Evolutionary conservation across 768 basidiomycete genomes (phyloP), one percentile per base, ranked within the genome.

Genomic region (Rubroboletus pulcherrimus): DNA sequence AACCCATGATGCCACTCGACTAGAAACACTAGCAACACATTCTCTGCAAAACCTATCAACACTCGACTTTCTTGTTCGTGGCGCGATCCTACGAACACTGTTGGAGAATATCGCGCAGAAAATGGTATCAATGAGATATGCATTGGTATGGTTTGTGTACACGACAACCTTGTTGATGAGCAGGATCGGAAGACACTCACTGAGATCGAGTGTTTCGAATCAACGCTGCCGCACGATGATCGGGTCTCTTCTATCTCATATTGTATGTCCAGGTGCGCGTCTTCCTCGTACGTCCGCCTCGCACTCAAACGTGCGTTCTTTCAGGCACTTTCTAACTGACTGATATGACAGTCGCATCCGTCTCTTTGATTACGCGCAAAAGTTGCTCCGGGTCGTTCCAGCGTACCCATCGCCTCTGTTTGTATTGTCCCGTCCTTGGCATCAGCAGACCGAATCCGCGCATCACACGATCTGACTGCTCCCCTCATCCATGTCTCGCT

Each of bases 21-120:
- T 98, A 93, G 93, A 83, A 81, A 54, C 86, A 95, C n/a, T 99
- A 89, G 71, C 95, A 98, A 65, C 87, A 19, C 1, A 10, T 2
- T 5, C n/a, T 11, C n/a, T 39, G 17, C 6, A 37, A 19, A 39
- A 53, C 85, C 90, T 0, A 77, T 96, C 3, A n/a, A 95, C 96
- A 0, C 98, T 98, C 68, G n/a, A n/a, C n/a, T n/a, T n/a, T n/a
- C n/a, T n/a, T n/a, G n/a, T n/a, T n/a, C n/a, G n/a, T n/a, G n/a
- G 95, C n/a, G 84, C 90, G 66, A 80, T 98, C 12, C n/a, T n/a
- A n/a, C n/a, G n/a, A n/a, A n/a, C n/a, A n/a, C n/a, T n/a, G n/a
- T 99, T 29, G 84, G 78, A 12, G 86, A 45, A 87, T 95, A 88
- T 87, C 86, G 86, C 56, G 63, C 76, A 5, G 84, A 85, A 61